Percentiles rank a stretch among this genome's conserved stretches.
These are phyloP conservation scores for Debaryomycetaceae sp. DNA, from an alignment of 1,139 yeast species.

Conservation along the genomic window DNA sequence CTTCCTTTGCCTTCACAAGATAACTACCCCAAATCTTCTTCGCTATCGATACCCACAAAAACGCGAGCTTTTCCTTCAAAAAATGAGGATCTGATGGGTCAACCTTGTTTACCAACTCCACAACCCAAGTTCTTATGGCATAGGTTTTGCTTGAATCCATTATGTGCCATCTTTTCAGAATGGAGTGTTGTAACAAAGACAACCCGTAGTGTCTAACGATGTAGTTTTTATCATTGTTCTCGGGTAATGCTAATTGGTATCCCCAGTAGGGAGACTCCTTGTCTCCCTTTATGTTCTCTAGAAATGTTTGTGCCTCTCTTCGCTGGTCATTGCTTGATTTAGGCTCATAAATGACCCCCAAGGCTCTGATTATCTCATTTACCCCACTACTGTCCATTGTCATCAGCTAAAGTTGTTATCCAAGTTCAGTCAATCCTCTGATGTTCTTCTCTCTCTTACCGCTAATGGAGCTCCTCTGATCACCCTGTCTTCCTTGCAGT, in stretches of 20 bases:
- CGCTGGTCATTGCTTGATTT: conserved; percentile 62
- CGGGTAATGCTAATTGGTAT: conserved; percentile 68
- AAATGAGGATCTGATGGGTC: conserved; percentile 77
- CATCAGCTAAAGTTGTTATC: conserved; percentile 9
- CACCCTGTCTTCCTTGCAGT: not conserved
- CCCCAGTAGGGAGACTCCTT: conserved; percentile 94
- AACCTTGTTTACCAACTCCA: conserved; percentile 66
- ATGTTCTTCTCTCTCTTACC: not conserved
- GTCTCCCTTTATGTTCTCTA: conserved; percentile 71
- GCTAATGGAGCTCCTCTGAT: not conserved
- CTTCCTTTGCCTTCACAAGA: conserved; percentile 22
- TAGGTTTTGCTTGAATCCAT: conserved; percentile 59
- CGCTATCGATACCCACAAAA: conserved; percentile 90
- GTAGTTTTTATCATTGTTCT: conserved; percentile 57
- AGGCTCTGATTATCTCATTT: conserved; percentile 68
- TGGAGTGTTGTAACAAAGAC: conserved; percentile 71
- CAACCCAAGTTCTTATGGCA: conserved; percentile 79
- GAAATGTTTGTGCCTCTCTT: conserved; percentile 65
- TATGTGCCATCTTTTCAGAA: conserved; percentile 52
- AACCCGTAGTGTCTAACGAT: conserved; percentile 90
- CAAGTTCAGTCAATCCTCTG: not conserved
- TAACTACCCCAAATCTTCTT: conserved; percentile 86
- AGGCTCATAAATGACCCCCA: conserved; percentile 75
- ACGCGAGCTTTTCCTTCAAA: conserved; percentile 84
- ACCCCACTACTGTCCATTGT: conserved; percentile 66